Percentiles rank a stretch among this genome's conserved stretches.
Conservation (phyloP, 148 eudicot genomes). For the Cornus kousa region DNA sequence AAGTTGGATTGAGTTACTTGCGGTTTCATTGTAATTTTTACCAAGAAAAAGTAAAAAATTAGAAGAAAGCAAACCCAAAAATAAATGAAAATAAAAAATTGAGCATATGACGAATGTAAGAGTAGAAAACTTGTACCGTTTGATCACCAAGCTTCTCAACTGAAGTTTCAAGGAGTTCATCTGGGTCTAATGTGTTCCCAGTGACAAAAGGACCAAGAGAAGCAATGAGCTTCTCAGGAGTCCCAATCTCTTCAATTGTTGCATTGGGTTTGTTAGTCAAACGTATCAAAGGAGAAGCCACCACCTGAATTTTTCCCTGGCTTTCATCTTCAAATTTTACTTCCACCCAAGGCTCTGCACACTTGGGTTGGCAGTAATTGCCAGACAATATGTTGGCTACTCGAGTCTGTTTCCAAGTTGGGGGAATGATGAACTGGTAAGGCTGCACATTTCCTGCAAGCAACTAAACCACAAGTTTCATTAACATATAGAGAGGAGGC, state of each 20-base stretch:
- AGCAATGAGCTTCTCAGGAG: conserved; percentile 84
- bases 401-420: conserved; percentile 85
- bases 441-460: conserved; percentile 95
- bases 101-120: background rate
- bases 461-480: conserved; percentile 46
- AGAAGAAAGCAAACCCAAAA: background rate
- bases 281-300: conserved; percentile 89
- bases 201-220: conserved; percentile 97
- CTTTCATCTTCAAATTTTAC: conserved; percentile 88
- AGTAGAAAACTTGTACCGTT: conserved; percentile 45
- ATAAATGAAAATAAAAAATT: background rate
- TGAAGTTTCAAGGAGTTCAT: conserved; percentile 68
- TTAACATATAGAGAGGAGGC: conserved; percentile 26
- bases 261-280: conserved; percentile 92
- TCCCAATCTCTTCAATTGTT: conserved; percentile 85
- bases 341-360: conserved; percentile 99
- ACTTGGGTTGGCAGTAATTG: conserved; percentile 94
- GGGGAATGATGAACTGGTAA: conserved; percentile 81
- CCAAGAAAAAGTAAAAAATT: background rate
- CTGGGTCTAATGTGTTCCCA: conserved; percentile 76
- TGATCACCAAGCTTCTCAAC: conserved; percentile 81
- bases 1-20: background rate
- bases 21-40: background rate
- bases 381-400: conserved; percentile 93
- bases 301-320: conserved; percentile 89